Percentiles rank a stretch among this genome's conserved stretches.
These are phyloP conservation scores for Sarocladiaceae sp. DNA, from an alignment of 2,329 filamentous ascomycete species.

Conservation along the genomic window DNA sequence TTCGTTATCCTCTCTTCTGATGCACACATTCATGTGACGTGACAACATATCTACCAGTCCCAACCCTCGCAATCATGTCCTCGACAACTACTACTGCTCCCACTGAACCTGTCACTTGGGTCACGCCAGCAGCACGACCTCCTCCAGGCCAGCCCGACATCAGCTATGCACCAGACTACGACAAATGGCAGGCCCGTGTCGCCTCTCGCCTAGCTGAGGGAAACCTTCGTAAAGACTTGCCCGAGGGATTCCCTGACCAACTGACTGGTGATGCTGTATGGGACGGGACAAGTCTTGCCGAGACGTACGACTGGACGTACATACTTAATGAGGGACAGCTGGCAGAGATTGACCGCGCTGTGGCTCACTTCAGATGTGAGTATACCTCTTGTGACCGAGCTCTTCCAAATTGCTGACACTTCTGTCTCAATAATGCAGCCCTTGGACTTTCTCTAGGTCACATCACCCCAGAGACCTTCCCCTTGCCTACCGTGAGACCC, in stretches of 20 bases:
- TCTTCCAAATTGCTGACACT: background rate
- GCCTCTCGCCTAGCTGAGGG: slow-evolving; percentile 36
- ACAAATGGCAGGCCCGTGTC: slow-evolving; percentile 47
- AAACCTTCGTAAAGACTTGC: slow-evolving; percentile 32
- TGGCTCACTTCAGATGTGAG: slow-evolving; percentile 36
- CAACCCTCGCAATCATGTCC: too few relatives aligned
- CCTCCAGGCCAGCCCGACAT: slow-evolving; percentile 52
- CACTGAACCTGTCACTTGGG: too few relatives aligned
- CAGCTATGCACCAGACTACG: slow-evolving; percentile 45
- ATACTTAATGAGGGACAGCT: slow-evolving; percentile 39
- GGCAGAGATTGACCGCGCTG: slow-evolving; percentile 39
- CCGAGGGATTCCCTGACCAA: slow-evolving; percentile 41
- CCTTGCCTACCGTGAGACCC: slow-evolving; percentile 43
- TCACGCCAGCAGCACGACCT: too few relatives aligned
- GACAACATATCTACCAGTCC: too few relatives aligned
- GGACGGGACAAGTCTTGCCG: slow-evolving; percentile 46
- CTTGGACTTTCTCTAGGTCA: slow-evolving; percentile 31
- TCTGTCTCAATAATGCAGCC: slow-evolving; percentile 17
- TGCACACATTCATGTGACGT: too few relatives aligned
- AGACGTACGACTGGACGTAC: slow-evolving; percentile 48
- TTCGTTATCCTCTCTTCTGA: too few relatives aligned
- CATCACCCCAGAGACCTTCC: slow-evolving; percentile 46
- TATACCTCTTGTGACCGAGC: background rate
- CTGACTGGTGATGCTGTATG: slow-evolving; percentile 48
- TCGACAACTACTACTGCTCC: too few relatives aligned